Conservation (phyloP, 768 basidiomycete species). For the Pleurotus platypus region DNA sequence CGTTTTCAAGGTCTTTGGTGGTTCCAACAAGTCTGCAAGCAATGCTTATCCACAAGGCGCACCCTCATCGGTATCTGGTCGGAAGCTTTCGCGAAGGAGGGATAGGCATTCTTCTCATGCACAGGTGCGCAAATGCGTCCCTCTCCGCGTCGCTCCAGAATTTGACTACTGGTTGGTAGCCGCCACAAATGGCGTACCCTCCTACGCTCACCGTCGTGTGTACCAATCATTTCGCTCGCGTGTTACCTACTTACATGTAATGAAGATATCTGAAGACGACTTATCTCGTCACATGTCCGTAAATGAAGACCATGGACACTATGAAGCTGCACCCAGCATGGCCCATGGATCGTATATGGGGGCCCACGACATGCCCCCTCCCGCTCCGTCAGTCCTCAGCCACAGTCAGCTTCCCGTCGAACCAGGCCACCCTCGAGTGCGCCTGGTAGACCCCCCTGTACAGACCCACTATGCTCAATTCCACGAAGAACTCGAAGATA, state of each 20-base stretch:
- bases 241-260: background rate
- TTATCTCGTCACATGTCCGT: background rate
- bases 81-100: background rate
- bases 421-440: background rate
- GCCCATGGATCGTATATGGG: background rate
- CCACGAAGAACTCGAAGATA: slow-evolving; percentile 1
- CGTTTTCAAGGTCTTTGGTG: slow-evolving; percentile 21
- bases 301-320: background rate
- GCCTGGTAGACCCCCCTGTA: background rate
- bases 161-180: background rate
- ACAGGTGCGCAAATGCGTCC: background rate
- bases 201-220: slow-evolving; percentile 4
- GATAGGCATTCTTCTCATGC: background rate
- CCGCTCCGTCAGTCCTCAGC: background rate
- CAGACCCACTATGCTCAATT: slow-evolving; percentile 1
- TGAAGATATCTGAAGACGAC: slow-evolving; percentile 6
- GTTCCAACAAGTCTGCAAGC: slow-evolving; percentile 13
- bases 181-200: slow-evolving; percentile 1
- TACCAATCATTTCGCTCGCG: background rate
- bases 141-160: background rate
- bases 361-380: background rate
- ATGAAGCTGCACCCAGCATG: background rate
- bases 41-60: background rate
- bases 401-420: too few species aligned
- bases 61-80: background rate